Percentiles rank a stretch among this genome's conserved stretches.
Conservation (phyloP, 495 filamentous ascomycete species). For the Xylona heveae region DNA sequence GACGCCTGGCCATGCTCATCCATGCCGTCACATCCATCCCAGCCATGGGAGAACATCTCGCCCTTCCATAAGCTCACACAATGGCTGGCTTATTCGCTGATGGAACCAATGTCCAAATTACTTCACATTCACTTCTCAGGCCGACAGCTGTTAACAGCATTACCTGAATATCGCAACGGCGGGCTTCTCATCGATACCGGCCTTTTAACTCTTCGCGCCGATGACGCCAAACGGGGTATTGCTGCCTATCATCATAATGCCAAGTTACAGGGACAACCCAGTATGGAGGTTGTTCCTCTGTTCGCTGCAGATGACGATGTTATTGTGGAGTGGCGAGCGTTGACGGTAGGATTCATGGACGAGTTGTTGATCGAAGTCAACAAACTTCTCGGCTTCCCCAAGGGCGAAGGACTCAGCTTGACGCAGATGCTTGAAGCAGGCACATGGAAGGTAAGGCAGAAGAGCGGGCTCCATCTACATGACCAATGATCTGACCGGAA, state of each 20-base stretch:
- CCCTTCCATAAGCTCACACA: conserved; percentile 89
- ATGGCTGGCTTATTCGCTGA: conserved; percentile 76
- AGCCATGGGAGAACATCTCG: conserved; percentile 81
- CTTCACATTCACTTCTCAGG: conserved; percentile 60
- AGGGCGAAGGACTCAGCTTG: conserved; percentile 36
- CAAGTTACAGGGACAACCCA: conserved; percentile 50
- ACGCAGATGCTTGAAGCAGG: conserved; percentile 74
- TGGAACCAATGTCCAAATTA: conserved; percentile 67
- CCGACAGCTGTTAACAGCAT: conserved; percentile 54
- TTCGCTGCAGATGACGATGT: conserved; percentile 67
- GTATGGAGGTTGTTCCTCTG: conserved; percentile 49
- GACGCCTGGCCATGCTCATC: conserved; percentile 85
- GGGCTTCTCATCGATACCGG: conserved; percentile 69
- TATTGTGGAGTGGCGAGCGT: conserved; percentile 70
- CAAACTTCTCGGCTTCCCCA: conserved; percentile 29
- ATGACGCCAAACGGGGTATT: conserved; percentile 44
- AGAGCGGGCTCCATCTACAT: conserved; percentile 1
- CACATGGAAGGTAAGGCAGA: conserved; percentile 67
- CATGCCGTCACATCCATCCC: conserved; percentile 56
- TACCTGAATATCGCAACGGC: conserved; percentile 79
- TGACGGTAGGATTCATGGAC: conserved; percentile 72
- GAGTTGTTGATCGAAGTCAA: conserved; percentile 55
- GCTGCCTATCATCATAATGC: conserved; percentile 52
- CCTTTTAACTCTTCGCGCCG: conserved; percentile 49
- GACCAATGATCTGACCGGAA: conserved; percentile 12